Evolutionary conservation across 345 rosid genomes (phyloP), one percentile per base, ranked within the genome.

Genomic region (Citrus medica): DNA sequence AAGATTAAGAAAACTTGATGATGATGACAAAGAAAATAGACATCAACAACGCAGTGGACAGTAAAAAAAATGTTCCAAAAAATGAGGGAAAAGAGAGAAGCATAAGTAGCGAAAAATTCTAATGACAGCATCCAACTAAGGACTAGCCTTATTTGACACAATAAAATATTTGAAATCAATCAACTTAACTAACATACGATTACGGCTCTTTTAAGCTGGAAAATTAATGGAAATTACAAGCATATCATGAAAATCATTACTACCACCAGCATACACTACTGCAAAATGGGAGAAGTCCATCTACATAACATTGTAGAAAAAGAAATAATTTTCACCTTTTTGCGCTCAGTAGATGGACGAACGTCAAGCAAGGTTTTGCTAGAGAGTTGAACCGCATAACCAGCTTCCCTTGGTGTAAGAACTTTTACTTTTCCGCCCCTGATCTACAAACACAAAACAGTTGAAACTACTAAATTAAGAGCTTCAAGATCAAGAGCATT

Each of bases 321-420:
- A 13, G 1, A 32, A 78, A 70, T 21, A 48, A 3, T 13, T 27
- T 77, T 75, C 59, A 91, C 99, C 93, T 95, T 95, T 69, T 85
- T 76, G 37, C 69, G 92, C 82, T 95, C 98, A 51, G 78, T 76
- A 64, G 96, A 86, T 4, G 98, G 97, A 9, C 97, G 94, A 74
- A 92, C 98, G 79, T 95, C 98, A 14, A 93, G 93, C 22, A 95
- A 80, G 61, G 92, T 88, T 82, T 95, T 95, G 78, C 86, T 85
- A 17, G 98, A 91, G 58, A 95, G 93, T 79, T 91, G 95, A 86
- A 93, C 84, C 16, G 96, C 98, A 86, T 95, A 92, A 67, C 98
- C 97, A 58, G 97, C 98, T 86, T 95, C 97, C 80, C 87, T 91
- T 12, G 96, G 95, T 59, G 93, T 82, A 74, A 95, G 90, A 80